Evolutionary conservation across 2,329 filamentous ascomycete genomes (phyloP).

Genomic region (Penicillium sp.): DNA sequence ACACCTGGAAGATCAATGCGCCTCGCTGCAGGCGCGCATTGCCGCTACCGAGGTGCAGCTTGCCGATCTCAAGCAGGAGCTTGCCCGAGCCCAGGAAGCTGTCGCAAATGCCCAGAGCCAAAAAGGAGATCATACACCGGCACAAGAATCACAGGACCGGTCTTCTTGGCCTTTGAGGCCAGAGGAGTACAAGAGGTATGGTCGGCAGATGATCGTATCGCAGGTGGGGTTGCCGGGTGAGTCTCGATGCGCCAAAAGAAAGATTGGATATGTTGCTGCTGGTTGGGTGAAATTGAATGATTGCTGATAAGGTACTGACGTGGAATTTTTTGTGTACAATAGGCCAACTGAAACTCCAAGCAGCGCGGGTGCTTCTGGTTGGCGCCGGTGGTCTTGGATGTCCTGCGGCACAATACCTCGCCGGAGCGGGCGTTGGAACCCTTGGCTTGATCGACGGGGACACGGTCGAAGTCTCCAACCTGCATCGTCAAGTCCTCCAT

Average conservation of each 20-base stretch:
- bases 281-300: too few relatives aligned
- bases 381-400: constrained; percentile 88
- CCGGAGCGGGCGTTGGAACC: constrained; percentile 77
- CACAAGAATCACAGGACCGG: background rate
- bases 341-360: constrained; percentile 72
- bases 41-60: constrained; percentile 33
- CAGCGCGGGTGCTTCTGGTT: constrained; percentile 68
- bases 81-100: constrained; percentile 27
- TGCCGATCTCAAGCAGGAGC: constrained; percentile 30
- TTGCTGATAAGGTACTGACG: too few relatives aligned
- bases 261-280: background rate
- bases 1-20: constrained; percentile 22
- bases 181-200: constrained; percentile 80
- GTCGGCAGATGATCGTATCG: constrained; percentile 82
- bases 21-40: constrained; percentile 33
- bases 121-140: background rate
- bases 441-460: constrained; percentile 85
- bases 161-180: constrained; percentile 61
- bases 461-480: constrained; percentile 77
- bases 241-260: constrained; percentile 4
- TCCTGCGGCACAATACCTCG: constrained; percentile 86
- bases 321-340: background rate
- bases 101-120: constrained; percentile 16
- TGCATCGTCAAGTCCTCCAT: constrained; percentile 88
- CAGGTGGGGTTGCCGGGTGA: constrained; percentile 69